Percentiles rank a stretch among this genome's conserved stretches.
Conservation (phyloP, 352 stramenopile species). For the Elongisporangium prolatum region DNA sequence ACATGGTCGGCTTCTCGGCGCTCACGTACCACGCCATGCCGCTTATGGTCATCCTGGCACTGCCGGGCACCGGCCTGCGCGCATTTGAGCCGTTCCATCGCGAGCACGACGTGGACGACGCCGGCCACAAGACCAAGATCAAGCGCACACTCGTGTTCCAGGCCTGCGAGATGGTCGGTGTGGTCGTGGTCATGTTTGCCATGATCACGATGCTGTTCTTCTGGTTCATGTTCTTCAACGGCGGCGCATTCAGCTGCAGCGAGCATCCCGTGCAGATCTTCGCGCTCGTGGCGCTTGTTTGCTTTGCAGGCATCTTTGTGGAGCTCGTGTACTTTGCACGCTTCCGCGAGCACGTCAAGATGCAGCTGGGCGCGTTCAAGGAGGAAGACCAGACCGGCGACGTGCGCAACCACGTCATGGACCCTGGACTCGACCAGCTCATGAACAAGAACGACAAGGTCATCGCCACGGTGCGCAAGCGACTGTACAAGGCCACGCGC, state of each 20-base stretch:
- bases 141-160: slow-evolving; percentile 71
- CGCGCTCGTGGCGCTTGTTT: slow-evolving; percentile 40
- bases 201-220: slow-evolving; percentile 62
- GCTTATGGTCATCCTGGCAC: slow-evolving; percentile 46
- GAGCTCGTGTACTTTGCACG: slow-evolving; percentile 69
- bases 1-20: slow-evolving; percentile 73
- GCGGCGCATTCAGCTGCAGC: slow-evolving; percentile 51
- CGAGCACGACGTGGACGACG: slow-evolving; percentile 28
- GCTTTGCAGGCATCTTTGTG: slow-evolving; percentile 55
- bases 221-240: slow-evolving; percentile 82
- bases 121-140: slow-evolving; percentile 65
- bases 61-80: slow-evolving; percentile 51
- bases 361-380: slow-evolving; percentile 76
- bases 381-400: slow-evolving; percentile 74
- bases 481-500: slow-evolving; percentile 68
- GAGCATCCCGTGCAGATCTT: slow-evolving; percentile 50
- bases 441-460: slow-evolving; percentile 53
- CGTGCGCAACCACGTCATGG: slow-evolving; percentile 62
- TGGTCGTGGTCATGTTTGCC: slow-evolving; percentile 49
- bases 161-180: slow-evolving; percentile 56
- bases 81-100: slow-evolving; percentile 75
- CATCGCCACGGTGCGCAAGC: slow-evolving; percentile 52
- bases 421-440: slow-evolving; percentile 43
- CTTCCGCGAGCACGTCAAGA: slow-evolving; percentile 82
- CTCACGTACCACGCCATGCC: slow-evolving; percentile 68